Evolutionary conservation across 495 filamentous ascomycete species (phyloP).

Genomic region (Lasiosphaeria ovina): DNA sequence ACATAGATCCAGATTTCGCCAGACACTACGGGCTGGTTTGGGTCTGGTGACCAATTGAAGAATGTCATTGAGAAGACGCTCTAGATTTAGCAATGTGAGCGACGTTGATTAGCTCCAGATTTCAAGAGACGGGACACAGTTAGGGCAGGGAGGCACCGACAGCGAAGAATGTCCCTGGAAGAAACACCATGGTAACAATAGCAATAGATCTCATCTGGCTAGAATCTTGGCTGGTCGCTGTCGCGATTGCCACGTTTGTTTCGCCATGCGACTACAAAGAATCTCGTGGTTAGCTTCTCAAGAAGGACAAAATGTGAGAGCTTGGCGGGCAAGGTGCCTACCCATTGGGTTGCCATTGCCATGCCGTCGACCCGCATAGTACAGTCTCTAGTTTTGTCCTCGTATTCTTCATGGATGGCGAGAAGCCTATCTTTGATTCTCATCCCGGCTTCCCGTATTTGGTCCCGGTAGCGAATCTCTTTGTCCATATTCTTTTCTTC

Average conservation of each 20-base stretch:
- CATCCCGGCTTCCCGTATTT: slow-evolving; percentile 19
- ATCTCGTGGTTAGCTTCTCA: slow-evolving; percentile 9
- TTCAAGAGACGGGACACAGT: too few species aligned
- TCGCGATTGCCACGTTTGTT: slow-evolving; percentile 29
- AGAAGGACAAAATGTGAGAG: background rate
- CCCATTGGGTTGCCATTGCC: slow-evolving; percentile 39
- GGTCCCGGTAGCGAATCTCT: background rate
- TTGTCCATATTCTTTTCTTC: background rate
- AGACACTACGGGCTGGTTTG: background rate
- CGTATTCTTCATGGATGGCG: slow-evolving; percentile 28
- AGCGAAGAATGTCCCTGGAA: slow-evolving; percentile 18
- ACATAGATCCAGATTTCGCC: background rate
- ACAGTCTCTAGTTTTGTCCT: slow-evolving; percentile 38
- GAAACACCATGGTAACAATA: slow-evolving; percentile 20
- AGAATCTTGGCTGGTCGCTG: slow-evolving; percentile 23
- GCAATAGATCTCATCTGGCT: slow-evolving; percentile 32
- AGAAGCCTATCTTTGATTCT: slow-evolving; percentile 24
- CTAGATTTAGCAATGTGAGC: background rate
- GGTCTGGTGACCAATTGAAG: slow-evolving; percentile 11
- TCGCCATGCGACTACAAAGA: slow-evolving; percentile 14
- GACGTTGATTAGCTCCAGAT: background rate
- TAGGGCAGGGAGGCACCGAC: slow-evolving; percentile 13
- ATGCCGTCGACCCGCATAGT: slow-evolving; percentile 39
- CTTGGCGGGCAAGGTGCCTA: slow-evolving; percentile 12
- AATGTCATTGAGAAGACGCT: slow-evolving; percentile 23